A percentile compares a stretch with the other conserved stretches of the same genome.
Evolutionary conservation across 345 rosid species (phyloP).

Genomic region (Rubroshorea leprosula): DNA sequence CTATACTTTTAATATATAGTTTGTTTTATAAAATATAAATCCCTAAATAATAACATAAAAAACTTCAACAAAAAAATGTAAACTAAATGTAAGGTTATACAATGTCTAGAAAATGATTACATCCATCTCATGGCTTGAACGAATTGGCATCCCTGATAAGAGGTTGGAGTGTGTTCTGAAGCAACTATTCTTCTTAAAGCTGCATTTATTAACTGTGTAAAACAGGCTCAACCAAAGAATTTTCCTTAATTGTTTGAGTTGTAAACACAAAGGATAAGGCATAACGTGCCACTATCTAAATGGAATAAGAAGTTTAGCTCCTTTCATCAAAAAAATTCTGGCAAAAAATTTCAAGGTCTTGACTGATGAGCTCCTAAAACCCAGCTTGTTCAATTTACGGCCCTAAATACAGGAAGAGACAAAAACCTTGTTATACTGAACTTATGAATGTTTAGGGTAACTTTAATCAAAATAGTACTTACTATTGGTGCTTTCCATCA

Average conservation of each 20-base stretch:
- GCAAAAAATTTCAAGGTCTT: neutral
- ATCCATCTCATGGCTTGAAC: no score
- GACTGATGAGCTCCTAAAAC: constrained; percentile 17
- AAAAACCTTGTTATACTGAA: neutral
- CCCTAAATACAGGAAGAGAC: constrained; percentile 13
- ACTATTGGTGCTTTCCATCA: constrained; percentile 75
- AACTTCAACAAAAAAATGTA: no score
- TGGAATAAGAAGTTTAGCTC: neutral
- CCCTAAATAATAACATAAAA: no score
- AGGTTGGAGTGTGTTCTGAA: no score
- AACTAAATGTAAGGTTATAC: no score
- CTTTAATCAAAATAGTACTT: constrained; percentile 12
- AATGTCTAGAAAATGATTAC: no score
- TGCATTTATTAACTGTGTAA: constrained; percentile 1
- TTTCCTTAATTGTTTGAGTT: neutral
- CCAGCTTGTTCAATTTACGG: constrained; percentile 7
- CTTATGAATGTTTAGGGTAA: neutral
- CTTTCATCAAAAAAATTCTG: neutral
- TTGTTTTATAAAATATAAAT: no score
- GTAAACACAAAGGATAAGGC: neutral
- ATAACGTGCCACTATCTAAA: no score
- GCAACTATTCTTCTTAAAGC: neutral
- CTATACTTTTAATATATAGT: no score
- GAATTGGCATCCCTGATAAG: no score
- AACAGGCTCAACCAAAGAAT: constrained; percentile 12